Conservation (phyloP, 2,329 filamentous ascomycete genomes). For the Ilyonectria destructans region DNA sequence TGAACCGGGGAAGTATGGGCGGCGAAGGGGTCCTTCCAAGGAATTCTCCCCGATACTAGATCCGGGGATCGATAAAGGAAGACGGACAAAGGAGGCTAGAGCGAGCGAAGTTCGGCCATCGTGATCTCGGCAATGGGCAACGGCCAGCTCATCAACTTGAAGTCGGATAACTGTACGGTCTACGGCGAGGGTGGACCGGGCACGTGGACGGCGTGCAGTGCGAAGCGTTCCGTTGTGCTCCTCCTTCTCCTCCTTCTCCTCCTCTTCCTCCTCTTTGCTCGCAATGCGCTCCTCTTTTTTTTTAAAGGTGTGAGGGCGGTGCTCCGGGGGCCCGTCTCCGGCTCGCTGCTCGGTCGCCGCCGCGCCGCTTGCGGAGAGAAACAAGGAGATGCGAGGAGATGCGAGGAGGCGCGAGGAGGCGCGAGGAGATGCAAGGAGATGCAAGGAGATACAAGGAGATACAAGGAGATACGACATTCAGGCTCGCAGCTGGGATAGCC, state of each 20-base stretch:
- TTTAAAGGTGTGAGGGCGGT: slow-evolving; percentile 5
- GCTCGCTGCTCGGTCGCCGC: slow-evolving; percentile 24
- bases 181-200: slow-evolving; percentile 17
- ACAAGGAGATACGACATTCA: slow-evolving; percentile 5
- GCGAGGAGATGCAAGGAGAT: slow-evolving; percentile 18
- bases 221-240: slow-evolving; percentile 16
- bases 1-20: slow-evolving; percentile 15
- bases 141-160: slow-evolving; percentile 19
- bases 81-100: slow-evolving; percentile 19
- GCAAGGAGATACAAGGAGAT: slow-evolving; percentile 11
- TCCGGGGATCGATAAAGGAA: slow-evolving; percentile 3
- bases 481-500: not conserved
- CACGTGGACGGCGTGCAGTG: slow-evolving; percentile 24
- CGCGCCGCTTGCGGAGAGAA: not conserved
- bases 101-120: slow-evolving; percentile 22
- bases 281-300: slow-evolving; percentile 15
- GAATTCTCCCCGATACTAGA: slow-evolving; percentile 22
- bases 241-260: slow-evolving; percentile 12
- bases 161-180: slow-evolving; percentile 17
- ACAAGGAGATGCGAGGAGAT: slow-evolving; percentile 15
- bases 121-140: slow-evolving; percentile 17
- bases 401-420: slow-evolving; percentile 5
- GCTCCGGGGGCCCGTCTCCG: slow-evolving; percentile 20
- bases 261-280: slow-evolving; percentile 1
- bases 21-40: slow-evolving; percentile 4